These are phyloP conservation scores for Phytophthora tubulina DNA, from an alignment of 352 stramenopile species.

Conservation along the genomic window DNA sequence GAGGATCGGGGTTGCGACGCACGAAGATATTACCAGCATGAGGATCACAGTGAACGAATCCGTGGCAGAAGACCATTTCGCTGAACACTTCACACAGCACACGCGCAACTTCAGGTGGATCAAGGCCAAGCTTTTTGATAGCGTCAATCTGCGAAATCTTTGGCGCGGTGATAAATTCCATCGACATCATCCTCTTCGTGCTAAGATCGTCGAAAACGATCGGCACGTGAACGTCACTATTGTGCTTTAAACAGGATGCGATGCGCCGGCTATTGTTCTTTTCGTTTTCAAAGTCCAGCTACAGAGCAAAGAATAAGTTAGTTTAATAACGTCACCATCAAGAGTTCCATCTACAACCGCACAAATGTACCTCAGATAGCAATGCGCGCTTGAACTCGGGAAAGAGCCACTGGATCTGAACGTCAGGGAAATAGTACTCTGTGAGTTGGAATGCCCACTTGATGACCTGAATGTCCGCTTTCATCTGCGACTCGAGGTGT, in stretches of 20 bases:
- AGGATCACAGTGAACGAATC: conserved; percentile 97
- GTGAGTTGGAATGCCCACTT: conserved; percentile 62
- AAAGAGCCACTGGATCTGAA: conserved; percentile 95
- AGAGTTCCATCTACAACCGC: not conserved
- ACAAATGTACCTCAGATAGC: conserved; percentile 59
- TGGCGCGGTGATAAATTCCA: conserved; percentile 97
- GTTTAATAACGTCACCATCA: not conserved
- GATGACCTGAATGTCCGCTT: conserved; percentile 80
- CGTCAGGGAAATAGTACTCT: conserved; percentile 91
- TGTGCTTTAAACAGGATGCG: conserved; percentile 62
- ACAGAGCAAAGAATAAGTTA: conserved; percentile 14
- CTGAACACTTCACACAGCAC: conserved; percentile 94
- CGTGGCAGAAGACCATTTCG: conserved; percentile 95
- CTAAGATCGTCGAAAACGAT: conserved; percentile 89
- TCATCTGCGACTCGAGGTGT: conserved; percentile 84
- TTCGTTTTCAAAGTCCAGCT: conserved; percentile 90
- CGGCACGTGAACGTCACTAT: conserved; percentile 81
- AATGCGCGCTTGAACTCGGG: conserved; percentile 94
- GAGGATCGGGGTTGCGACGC: conserved; percentile 60
- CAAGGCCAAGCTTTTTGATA: conserved; percentile 86
- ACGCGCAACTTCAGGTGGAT: conserved; percentile 83
- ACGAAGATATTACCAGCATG: conserved; percentile 96
- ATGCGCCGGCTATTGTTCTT: conserved; percentile 85
- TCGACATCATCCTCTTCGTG: conserved; percentile 93
- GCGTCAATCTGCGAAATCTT: conserved; percentile 92